phyloP scores from a whole-genome alignment of 2,329 filamentous ascomycete genomes.

The Keithomyces neogunnii region DNA sequence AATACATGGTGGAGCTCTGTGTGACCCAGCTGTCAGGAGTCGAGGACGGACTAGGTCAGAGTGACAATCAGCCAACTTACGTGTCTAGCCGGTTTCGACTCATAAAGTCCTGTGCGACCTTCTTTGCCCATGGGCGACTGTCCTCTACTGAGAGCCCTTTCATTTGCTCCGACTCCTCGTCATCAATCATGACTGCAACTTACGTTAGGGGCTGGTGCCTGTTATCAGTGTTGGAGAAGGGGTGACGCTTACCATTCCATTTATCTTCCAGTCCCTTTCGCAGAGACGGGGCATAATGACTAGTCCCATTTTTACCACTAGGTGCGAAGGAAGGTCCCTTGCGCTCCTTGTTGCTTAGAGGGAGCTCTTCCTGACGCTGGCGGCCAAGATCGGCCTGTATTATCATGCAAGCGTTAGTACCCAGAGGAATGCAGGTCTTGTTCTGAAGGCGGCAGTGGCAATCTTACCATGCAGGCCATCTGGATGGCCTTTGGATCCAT shows the following conservation, averaged over 20 bases:
- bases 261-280: constrained; percentile 8
- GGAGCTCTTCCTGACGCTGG: constrained; percentile 14
- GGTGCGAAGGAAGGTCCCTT: constrained; percentile 12
- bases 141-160: constrained; percentile 13
- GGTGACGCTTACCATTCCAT: constrained; percentile 12
- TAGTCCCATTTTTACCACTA: constrained; percentile 1
- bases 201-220: background rate
- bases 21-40: too few species aligned
- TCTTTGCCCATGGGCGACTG: constrained; percentile 14
- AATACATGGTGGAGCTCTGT: constrained; percentile 10
- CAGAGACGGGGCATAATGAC: constrained; percentile 8
- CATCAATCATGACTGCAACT: constrained; percentile 10
- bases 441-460: background rate
- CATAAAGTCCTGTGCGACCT: constrained; percentile 6
- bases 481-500: background rate
- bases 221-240: background rate
- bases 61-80: constrained; percentile 3
- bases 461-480: constrained; percentile 7
- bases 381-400: constrained; percentile 16
- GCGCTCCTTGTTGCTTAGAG: constrained; percentile 9
- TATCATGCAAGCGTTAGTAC: background rate
- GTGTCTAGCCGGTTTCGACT: constrained; percentile 4
- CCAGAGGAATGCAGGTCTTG: background rate
- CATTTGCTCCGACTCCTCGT: constrained; percentile 15
- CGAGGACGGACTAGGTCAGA: background rate